Evolutionary conservation across 257 asterid species (phyloP).

Genomic region (Salvia miltiorrhiza): DNA sequence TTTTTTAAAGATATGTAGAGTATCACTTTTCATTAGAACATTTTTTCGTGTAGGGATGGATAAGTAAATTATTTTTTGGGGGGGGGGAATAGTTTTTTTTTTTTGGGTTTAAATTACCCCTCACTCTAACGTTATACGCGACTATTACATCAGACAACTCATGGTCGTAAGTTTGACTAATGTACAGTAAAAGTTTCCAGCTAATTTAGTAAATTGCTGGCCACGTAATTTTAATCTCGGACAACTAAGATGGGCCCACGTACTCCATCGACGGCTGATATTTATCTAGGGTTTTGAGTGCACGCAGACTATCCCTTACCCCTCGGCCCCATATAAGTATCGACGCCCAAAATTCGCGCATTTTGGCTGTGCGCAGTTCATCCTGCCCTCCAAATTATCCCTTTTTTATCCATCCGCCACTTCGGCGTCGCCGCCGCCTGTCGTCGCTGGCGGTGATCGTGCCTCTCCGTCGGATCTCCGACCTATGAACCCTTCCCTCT

Average conservation of each 20-base stretch:
- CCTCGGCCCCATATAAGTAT: not conserved
- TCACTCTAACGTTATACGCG: no score
- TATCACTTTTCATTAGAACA: no score
- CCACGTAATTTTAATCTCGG: not conserved
- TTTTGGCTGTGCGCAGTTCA: slow-evolving; percentile 28
- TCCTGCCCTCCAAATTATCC: slow-evolving; percentile 20
- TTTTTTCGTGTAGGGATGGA: no score
- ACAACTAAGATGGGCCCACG: slow-evolving; percentile 10
- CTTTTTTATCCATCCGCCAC: slow-evolving; percentile 4
- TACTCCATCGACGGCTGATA: slow-evolving; percentile 37
- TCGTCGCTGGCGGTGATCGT: slow-evolving; percentile 39
- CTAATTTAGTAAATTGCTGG: not conserved
- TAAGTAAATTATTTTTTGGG: no score
- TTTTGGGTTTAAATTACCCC: no score
- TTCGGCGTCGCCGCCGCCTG: slow-evolving; percentile 53
- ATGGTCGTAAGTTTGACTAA: not conserved
- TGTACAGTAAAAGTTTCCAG: not conserved
- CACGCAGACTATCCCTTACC: slow-evolving; percentile 20
- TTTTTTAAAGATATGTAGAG: no score
- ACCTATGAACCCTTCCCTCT: slow-evolving; percentile 54
- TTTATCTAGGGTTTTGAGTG: slow-evolving; percentile 35
- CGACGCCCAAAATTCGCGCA: not conserved
- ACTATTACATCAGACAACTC: no score
- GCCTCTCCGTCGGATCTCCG: slow-evolving; percentile 38
- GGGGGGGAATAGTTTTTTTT: no score